phyloP scores from a whole-genome alignment of 768 basidiomycete genomes.

The Phlegmacium glaucopus region DNA sequence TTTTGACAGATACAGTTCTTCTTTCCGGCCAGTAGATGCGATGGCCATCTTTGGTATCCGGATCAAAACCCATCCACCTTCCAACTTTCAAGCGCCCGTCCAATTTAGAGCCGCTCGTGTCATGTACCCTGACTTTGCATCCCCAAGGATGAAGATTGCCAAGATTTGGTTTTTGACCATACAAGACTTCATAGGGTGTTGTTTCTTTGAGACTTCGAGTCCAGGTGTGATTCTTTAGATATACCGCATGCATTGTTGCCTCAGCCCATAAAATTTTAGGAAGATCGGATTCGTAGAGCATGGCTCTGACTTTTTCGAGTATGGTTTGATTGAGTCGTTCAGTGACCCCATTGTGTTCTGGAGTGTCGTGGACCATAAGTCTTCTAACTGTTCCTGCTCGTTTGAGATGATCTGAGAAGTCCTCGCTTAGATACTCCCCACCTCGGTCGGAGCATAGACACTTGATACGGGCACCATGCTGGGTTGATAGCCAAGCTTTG shows the following conservation, averaged over 20 bases:
- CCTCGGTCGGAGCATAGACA: conserved; percentile 37
- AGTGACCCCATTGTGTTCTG: conserved; percentile 36
- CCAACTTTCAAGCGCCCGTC: conserved; percentile 21
- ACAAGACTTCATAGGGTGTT: conserved; percentile 11
- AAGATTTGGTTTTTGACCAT: conserved; percentile 12
- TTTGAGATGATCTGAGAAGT: conserved; percentile 5
- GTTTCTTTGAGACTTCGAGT: conserved; percentile 6
- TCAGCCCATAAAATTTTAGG: conserved; percentile 29
- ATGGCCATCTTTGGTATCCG: conserved; percentile 26
- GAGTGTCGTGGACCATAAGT: conserved; percentile 5
- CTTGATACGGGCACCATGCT: conserved; percentile 22
- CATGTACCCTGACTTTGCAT: conserved; percentile 17
- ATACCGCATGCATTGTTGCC: conserved; percentile 9
- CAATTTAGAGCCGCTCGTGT: conserved; percentile 19
- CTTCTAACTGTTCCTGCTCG: not conserved
- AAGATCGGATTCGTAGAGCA: conserved; percentile 22
- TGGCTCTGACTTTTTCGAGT: conserved; percentile 26
- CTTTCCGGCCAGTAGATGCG: not conserved
- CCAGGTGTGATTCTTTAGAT: conserved; percentile 12
- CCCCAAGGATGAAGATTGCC: conserved; percentile 12
- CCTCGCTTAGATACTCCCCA: conserved; percentile 6
- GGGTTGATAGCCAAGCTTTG: no score
- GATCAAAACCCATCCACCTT: conserved; percentile 33
- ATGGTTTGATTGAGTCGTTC: conserved; percentile 32
- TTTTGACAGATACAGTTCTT: not conserved